Evolutionary conservation across 352 stramenopile species (phyloP).

Genomic region (Globisporangium perplexum): DNA sequence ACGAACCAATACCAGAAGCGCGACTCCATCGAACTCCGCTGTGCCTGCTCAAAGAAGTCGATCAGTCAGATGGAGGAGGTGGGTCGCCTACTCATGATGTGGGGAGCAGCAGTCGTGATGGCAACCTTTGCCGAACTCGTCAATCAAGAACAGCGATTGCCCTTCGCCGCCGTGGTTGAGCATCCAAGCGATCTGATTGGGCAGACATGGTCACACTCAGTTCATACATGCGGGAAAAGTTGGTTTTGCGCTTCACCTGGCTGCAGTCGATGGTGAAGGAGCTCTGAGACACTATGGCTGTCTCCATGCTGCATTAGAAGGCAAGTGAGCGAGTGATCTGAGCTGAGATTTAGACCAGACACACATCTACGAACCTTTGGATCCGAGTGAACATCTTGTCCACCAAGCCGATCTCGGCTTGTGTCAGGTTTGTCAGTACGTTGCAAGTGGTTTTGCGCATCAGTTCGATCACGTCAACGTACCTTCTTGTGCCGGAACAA

Average conservation of each 20-base stretch:
- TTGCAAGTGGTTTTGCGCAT: background rate
- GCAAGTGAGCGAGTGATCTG: background rate
- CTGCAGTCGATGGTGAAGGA: slow-evolving; percentile 88
- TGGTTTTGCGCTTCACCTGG: slow-evolving; percentile 30
- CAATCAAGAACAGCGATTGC: slow-evolving; percentile 70
- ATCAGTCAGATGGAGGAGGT: background rate
- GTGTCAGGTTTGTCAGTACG: background rate
- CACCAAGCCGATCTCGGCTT: slow-evolving; percentile 71
- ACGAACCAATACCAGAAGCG: slow-evolving; percentile 48
- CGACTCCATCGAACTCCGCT: slow-evolving; percentile 63
- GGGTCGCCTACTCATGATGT: background rate
- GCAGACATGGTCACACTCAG: background rate
- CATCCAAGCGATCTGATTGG: slow-evolving; percentile 73
- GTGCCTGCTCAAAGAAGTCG: slow-evolving; percentile 33
- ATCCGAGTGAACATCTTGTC: slow-evolving; percentile 79
- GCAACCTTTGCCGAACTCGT: slow-evolving; percentile 85
- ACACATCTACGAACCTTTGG: slow-evolving; percentile 39
- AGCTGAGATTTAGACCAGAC: background rate
- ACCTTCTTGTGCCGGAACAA: slow-evolving; percentile 68
- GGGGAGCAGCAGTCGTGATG: background rate
- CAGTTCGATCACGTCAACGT: background rate
- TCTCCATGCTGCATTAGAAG: slow-evolving; percentile 52
- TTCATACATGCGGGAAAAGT: background rate
- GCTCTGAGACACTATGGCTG: slow-evolving; percentile 62
- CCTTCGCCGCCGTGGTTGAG: slow-evolving; percentile 55